phyloP scores from a whole-genome alignment of 768 basidiomycete species.

The Leccinum subgranulosum region DNA sequence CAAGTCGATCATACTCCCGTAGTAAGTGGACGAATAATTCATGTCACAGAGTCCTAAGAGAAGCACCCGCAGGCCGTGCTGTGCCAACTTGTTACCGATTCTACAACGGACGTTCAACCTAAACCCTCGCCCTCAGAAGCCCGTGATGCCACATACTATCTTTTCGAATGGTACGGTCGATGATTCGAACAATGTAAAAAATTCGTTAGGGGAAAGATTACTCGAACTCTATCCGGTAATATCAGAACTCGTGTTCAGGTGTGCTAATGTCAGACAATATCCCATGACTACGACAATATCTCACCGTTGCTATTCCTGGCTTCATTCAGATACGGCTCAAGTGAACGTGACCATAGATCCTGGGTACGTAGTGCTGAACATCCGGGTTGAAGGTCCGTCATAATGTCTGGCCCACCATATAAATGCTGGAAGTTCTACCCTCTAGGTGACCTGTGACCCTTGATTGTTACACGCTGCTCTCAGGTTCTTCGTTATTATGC shows the following conservation, averaged over 20 bases:
- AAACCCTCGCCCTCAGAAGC: conserved; percentile 69
- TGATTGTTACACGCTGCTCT: neutral
- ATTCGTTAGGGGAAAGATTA: no score
- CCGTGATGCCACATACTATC: conserved; percentile 62
- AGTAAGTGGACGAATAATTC: neutral
- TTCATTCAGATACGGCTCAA: conserved; percentile 1
- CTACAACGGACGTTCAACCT: conserved; percentile 54
- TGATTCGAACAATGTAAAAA: neutral
- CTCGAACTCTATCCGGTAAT: neutral
- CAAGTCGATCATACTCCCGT: neutral
- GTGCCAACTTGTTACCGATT: conserved; percentile 38
- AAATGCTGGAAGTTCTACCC: neutral
- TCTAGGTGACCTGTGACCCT: neutral
- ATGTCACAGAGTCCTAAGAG: conserved; percentile 29
- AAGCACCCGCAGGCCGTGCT: conserved; percentile 24
- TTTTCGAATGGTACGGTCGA: conserved; percentile 40
- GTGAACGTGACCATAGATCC: conserved; percentile 10
- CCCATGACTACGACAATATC: conserved; percentile 14
- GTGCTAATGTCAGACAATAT: conserved; percentile 2
- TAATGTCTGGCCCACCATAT: neutral
- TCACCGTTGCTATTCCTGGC: conserved; percentile 11
- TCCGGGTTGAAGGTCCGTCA: conserved; percentile 4
- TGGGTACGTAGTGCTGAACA: neutral
- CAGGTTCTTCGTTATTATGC: conserved; percentile 7
- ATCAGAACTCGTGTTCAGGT: neutral